phyloP scores from a whole-genome alignment of 2,329 filamentous ascomycete species.

The Lasiodiplodia theobromae region DNA sequence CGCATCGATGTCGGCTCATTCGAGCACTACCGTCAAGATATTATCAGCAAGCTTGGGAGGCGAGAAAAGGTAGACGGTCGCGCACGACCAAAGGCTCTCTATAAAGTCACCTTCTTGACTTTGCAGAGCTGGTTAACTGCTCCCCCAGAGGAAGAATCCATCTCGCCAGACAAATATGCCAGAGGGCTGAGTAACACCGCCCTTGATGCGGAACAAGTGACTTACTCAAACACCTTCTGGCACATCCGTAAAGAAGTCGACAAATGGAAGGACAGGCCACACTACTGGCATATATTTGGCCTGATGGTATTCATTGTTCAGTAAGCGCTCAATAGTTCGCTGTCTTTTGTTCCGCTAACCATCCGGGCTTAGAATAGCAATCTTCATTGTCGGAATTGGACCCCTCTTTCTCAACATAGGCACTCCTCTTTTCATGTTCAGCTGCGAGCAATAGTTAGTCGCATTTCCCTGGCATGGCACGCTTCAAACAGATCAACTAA shows the following conservation, averaged over 20 bases:
- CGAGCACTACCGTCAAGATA: background rate
- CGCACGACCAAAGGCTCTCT: background rate
- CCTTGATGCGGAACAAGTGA: background rate
- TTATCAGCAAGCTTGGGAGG: background rate
- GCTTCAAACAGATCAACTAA: background rate
- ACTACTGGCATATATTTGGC: slow-evolving; percentile 4
- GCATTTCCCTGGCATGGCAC: background rate
- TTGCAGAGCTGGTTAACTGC: background rate
- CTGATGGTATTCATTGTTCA: background rate
- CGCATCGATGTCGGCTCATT: slow-evolving; percentile 5
- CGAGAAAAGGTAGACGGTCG: background rate
- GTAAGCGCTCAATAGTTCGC: background rate
- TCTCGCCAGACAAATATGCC: background rate
- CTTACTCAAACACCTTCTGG: background rate
- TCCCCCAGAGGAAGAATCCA: background rate
- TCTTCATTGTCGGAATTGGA: background rate
- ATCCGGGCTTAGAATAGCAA: background rate
- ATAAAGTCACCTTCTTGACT: background rate
- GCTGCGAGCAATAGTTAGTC: background rate
- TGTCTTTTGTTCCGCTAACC: background rate
- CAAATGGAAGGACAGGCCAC: background rate
- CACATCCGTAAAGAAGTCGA: background rate
- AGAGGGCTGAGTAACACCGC: background rate
- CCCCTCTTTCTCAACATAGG: slow-evolving; percentile 5
- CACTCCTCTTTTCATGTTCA: slow-evolving; percentile 17